Percentiles rank a stretch among this genome's conserved stretches.
These are phyloP conservation scores for Parietaria judaica DNA, from an alignment of 306 rosid genomes.

Conservation along the genomic window DNA sequence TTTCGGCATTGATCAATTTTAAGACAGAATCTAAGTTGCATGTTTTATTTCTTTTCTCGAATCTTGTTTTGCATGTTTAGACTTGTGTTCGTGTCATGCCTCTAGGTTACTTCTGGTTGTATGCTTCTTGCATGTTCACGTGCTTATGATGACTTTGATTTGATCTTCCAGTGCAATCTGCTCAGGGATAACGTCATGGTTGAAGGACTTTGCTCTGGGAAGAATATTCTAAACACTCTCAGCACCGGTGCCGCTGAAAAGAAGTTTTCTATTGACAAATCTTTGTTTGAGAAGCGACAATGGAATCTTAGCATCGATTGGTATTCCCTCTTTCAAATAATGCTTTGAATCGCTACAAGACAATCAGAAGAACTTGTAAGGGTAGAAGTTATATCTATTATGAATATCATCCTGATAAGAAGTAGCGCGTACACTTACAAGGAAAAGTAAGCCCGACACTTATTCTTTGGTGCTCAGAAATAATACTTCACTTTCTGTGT, in stretches of 20 bases:
- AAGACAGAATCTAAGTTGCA: no score
- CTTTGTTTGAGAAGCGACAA: slow-evolving; percentile 27
- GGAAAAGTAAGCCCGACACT: slow-evolving; percentile 49
- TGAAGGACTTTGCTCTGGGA: slow-evolving; percentile 39
- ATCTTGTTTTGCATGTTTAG: neutral
- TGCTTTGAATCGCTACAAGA: slow-evolving; percentile 51
- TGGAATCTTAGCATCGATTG: slow-evolving; percentile 45
- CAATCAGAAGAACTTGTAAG: slow-evolving; percentile 56
- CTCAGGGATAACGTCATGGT: slow-evolving; percentile 82
- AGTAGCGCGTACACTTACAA: slow-evolving; percentile 54
- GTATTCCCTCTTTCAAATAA: slow-evolving; percentile 41
- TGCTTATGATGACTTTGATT: slow-evolving; percentile 93
- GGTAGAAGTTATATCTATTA: slow-evolving; percentile 51
- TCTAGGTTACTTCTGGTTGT: neutral
- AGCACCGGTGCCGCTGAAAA: slow-evolving; percentile 29
- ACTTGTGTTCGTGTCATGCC: neutral
- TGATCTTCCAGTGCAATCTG: slow-evolving; percentile 99
- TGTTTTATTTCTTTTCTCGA: no score
- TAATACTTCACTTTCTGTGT: neutral
- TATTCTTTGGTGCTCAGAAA: slow-evolving; percentile 14
- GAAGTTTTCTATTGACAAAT: slow-evolving; percentile 23
- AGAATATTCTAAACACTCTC: slow-evolving; percentile 30
- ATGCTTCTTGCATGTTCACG: slow-evolving; percentile 19
- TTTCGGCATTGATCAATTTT: no score
- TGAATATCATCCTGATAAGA: slow-evolving; percentile 54